These are phyloP conservation scores for Amanita molliuscula DNA, from an alignment of 768 basidiomycete genomes.

Conservation along the genomic window DNA sequence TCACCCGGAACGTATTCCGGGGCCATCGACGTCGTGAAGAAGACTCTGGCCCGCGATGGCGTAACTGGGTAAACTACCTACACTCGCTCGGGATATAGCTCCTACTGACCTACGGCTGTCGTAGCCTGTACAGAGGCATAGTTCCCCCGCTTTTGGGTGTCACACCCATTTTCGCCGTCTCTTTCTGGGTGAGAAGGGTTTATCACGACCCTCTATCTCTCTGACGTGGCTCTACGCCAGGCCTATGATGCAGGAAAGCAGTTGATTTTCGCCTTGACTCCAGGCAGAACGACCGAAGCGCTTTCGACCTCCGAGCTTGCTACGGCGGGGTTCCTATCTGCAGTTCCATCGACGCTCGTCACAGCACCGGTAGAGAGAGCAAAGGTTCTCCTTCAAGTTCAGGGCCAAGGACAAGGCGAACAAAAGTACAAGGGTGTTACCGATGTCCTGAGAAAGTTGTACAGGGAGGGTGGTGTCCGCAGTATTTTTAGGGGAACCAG, in stretches of 20 bases:
- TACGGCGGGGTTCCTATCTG: conserved; percentile 87
- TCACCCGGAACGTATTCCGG: conserved; percentile 81
- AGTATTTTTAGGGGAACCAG: conserved; percentile 89
- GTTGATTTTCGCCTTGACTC: conserved; percentile 69
- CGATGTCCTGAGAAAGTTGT: conserved; percentile 84
- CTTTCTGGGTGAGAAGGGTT: conserved; percentile 74
- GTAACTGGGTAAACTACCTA: conserved; percentile 54
- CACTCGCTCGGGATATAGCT: not conserved
- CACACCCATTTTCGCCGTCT: conserved; percentile 95
- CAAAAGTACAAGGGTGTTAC: conserved; percentile 81
- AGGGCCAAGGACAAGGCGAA: conserved; percentile 73
- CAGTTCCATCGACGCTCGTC: conserved; percentile 82
- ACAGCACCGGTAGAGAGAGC: conserved; percentile 97
- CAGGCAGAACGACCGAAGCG: conserved; percentile 52
- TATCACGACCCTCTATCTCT: not conserved
- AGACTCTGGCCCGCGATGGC: conserved; percentile 87
- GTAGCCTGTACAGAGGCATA: conserved; percentile 83
- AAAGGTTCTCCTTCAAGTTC: conserved; percentile 91
- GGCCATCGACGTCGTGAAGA: conserved; percentile 87
- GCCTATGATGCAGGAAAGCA: conserved; percentile 91
- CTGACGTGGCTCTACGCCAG: conserved; percentile 26
- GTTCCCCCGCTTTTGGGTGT: conserved; percentile 90
- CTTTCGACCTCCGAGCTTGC: conserved; percentile 79
- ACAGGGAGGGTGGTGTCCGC: conserved; percentile 85
- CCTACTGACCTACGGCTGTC: not conserved